These are phyloP conservation scores for Murraya paniculata DNA, from an alignment of 345 rosid species.

Conservation along the genomic window DNA sequence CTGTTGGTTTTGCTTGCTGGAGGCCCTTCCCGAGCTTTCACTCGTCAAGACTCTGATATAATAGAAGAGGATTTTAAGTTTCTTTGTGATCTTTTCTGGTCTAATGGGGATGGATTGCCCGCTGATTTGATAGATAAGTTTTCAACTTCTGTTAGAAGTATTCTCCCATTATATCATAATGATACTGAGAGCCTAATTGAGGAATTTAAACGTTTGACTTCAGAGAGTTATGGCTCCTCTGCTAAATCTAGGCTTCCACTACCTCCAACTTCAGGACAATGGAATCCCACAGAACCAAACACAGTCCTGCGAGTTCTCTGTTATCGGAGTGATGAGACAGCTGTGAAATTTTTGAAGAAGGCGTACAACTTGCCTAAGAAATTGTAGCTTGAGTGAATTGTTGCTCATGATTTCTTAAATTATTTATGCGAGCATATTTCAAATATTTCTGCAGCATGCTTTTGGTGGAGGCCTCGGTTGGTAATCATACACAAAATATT, in stretches of 20 bases:
- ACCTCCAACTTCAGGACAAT: constrained; percentile 82
- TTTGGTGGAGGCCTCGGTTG: neutral
- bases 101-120: constrained; percentile 92
- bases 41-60: constrained; percentile 53
- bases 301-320: constrained; percentile 82
- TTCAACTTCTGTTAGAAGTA: constrained; percentile 50
- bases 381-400: constrained; percentile 27
- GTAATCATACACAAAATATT: neutral
- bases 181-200: constrained; percentile 67
- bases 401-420: neutral
- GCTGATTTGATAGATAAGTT: constrained; percentile 72
- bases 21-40: constrained; percentile 80
- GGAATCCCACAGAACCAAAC: constrained; percentile 87
- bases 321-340: constrained; percentile 70
- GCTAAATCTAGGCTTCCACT: constrained; percentile 75
- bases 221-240: constrained; percentile 61
- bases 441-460: neutral
- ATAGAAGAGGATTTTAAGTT: constrained; percentile 83
- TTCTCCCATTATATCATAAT: constrained; percentile 66
- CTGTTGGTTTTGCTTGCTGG: constrained; percentile 88
- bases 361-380: constrained; percentile 83
- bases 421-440: neutral
- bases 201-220: constrained; percentile 42
- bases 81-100: constrained; percentile 81
- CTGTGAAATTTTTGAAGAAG: constrained; percentile 85